A percentile compares a stretch with the other conserved stretches of the same genome.
Evolutionary conservation across 352 stramenopile species (phyloP).

Genomic region (Phytophthora capsici): DNA sequence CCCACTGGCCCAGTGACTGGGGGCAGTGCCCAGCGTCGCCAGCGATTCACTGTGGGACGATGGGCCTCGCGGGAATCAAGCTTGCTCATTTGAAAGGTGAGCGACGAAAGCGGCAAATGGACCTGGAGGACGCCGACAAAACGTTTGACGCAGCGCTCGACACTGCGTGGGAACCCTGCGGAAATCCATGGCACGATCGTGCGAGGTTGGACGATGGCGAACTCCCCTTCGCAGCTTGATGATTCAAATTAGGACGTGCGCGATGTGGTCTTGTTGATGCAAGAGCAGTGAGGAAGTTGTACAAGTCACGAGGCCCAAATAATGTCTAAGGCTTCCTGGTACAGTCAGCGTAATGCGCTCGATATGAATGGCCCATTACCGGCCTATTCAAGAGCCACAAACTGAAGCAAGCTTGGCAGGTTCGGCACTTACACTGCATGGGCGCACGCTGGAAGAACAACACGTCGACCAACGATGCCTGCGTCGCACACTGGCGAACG

Average conservation of each 20-base stretch:
- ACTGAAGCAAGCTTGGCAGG: conserved; percentile 1
- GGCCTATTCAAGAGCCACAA: conserved; percentile 9
- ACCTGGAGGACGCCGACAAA: background rate
- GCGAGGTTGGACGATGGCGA: conserved; percentile 32
- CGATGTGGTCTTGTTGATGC: too few species aligned
- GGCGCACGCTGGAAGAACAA: conserved; percentile 26
- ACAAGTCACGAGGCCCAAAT: too few species aligned
- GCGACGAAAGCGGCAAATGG: conserved; percentile 24
- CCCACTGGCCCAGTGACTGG: too few species aligned
- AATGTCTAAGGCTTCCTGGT: too few species aligned
- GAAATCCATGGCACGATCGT: conserved; percentile 22
- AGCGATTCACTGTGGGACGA: conserved; percentile 33
- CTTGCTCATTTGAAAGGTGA: conserved; percentile 18
- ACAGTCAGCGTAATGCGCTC: too few species aligned
- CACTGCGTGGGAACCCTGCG: background rate
- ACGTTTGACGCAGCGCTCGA: background rate
- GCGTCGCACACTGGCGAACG: conserved; percentile 29
- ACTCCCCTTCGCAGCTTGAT: conserved; percentile 27
- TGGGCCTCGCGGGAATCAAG: conserved; percentile 29
- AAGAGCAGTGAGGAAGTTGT: too few species aligned
- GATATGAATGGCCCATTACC: background rate
- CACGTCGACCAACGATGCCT: conserved; percentile 16
- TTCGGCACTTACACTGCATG: conserved; percentile 9
- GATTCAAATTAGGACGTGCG: conserved; percentile 4
- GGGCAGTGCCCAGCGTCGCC: too few species aligned